Percentiles rank a stretch among this genome's conserved stretches.
These are phyloP conservation scores for Colletotrichum truncatum DNA, from an alignment of 2,329 filamentous ascomycete species.

Conservation along the genomic window DNA sequence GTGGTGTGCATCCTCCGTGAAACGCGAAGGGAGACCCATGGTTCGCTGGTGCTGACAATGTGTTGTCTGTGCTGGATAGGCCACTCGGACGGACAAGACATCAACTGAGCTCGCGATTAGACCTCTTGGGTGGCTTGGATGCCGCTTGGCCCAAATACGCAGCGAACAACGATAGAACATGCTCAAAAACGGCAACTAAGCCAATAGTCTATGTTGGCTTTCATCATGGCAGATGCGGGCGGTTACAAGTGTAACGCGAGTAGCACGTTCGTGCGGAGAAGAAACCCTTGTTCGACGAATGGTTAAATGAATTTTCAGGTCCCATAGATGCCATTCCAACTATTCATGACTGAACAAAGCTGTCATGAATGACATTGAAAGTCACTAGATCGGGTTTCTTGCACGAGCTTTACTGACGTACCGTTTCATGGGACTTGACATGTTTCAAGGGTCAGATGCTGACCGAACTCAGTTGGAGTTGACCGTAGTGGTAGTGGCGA, in stretches of 20 bases:
- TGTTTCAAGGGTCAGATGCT: conserved; percentile 23
- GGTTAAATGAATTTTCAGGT: background rate
- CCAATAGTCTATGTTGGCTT: background rate
- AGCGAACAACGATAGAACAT: background rate
- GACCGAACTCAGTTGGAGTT: conserved; percentile 3
- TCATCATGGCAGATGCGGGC: background rate
- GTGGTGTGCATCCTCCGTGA: conserved; percentile 11
- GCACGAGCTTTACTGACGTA: conserved; percentile 7
- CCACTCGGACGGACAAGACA: conserved; percentile 17
- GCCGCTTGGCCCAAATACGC: background rate
- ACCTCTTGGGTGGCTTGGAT: conserved; percentile 11
- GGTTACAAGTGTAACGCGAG: background rate
- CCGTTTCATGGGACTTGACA: conserved; percentile 24
- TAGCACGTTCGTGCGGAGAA: background rate
- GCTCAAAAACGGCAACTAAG: background rate
- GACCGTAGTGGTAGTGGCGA: background rate
- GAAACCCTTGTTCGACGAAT: background rate
- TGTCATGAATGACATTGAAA: background rate
- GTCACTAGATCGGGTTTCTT: background rate
- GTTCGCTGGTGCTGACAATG: conserved; percentile 14
- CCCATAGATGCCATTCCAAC: background rate
- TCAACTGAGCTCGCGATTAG: conserved; percentile 16
- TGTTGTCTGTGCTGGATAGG: conserved; percentile 20
- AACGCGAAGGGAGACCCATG: conserved; percentile 26
- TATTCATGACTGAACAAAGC: background rate